A percentile compares a stretch with the other conserved stretches of the same genome.
These are phyloP conservation scores for Phycomyces nitens DNA, from an alignment of 192 early-diverging fungal genomes.

Conservation along the genomic window DNA sequence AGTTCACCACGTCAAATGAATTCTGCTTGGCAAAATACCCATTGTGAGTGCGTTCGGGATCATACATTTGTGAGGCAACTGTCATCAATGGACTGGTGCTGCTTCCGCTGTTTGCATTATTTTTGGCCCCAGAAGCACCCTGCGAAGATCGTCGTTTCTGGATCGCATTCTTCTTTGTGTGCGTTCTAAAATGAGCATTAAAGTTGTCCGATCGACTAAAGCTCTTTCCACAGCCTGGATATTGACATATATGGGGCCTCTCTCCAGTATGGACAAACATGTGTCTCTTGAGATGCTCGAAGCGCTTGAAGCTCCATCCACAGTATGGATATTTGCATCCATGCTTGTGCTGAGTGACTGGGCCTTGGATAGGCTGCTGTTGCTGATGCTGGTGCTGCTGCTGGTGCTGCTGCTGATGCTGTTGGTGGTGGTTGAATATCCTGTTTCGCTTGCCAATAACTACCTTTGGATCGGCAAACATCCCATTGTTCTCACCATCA, in stretches of 20 bases:
- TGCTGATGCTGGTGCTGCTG: conserved; percentile 20
- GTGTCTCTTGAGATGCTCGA: conserved; percentile 79
- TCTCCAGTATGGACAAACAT: conserved; percentile 76
- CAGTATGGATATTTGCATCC: conserved; percentile 44
- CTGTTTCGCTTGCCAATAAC: no score
- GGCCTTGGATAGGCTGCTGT: not conserved
- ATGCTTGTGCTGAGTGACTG: conserved; percentile 36
- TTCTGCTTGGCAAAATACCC: conserved; percentile 1
- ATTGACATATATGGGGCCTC: conserved; percentile 64
- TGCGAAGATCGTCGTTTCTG: conserved; percentile 23
- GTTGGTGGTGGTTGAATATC: no score
- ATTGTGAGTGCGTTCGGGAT: not conserved
- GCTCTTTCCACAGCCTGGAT: conserved; percentile 71
- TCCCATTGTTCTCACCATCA: no score
- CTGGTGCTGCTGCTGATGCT: conserved; percentile 16
- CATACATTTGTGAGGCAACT: not conserved
- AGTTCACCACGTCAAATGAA: conserved; percentile 10
- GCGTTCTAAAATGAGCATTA: conserved; percentile 69
- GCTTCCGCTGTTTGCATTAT: conserved; percentile 38
- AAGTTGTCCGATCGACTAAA: conserved; percentile 80
- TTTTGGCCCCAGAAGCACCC: not conserved
- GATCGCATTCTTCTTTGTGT: conserved; percentile 59
- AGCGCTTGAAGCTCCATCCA: conserved; percentile 70
- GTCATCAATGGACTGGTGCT: not conserved
- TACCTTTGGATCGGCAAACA: no score